Evolutionary conservation across 768 basidiomycete genomes (phyloP), one percentile per base, ranked within the genome.

Genomic region (Boletus sp.): DNA sequence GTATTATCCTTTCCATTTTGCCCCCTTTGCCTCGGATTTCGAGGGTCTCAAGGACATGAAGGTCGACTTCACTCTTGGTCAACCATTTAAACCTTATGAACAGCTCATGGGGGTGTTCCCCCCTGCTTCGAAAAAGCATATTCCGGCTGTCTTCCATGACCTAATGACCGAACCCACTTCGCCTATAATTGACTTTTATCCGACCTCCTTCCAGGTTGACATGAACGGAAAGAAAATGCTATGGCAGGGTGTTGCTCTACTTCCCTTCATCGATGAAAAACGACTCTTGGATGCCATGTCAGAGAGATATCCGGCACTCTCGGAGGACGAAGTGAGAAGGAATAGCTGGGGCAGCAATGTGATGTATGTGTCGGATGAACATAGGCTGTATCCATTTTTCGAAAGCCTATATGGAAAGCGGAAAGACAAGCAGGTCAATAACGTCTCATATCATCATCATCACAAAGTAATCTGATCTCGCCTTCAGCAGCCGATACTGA

Each of bases 211-310:
- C 71, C 85, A 95, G 64, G 88, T 98, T 67, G 97, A 99, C 73
- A 99, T 99, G 97, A 99, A 99, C 67, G 97, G 97, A 56, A 98
- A 98, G 77, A 92, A 90, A 75, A 98, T 98, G 95, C 81, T 91
- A 7, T 99, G 97, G 97, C 96, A 99, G 73, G 97, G 97, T 52
- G 94, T 99, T 54, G 95, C 97, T 0, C 77, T 99, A 9, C 78
- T 99, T 20, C 95, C 97, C 0, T 99, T 98, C 78, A 98, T 99
- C 60, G 92, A 98, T 67, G 80, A 87, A 70, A 81, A 80, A 54
- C 83, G 94, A 35, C 75, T 99, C 28, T 76, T 98, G 52, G 86
- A 83, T 35, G 92, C 94, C 4, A 93, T 99, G 89, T 82, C 78
- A 8, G 70, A 78, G 12, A 79, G 76, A 59, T 89, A 89, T 69